Base-by-base conservation (phyloP, 2,329 filamentous ascomycete genomes). In the Macrophomina pseudophaseolina region DNA sequence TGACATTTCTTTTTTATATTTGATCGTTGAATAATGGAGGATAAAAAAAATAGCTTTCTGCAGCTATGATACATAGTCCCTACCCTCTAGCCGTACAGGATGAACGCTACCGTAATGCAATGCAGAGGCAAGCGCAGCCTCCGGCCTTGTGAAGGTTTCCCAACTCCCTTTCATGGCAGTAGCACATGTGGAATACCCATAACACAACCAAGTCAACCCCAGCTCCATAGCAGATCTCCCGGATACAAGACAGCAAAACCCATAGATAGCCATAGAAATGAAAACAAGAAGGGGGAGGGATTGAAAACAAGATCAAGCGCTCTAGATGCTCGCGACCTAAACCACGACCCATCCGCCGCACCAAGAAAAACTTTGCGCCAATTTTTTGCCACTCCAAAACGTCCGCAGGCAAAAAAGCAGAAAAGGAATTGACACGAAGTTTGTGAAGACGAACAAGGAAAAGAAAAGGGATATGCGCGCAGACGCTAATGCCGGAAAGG, bases 351-450 rank as follows among this genome's bases (percentile, higher is more conserved):
- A 44, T 44, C 56, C 56, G 46, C 62, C 62, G 51, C 51, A 35
- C 48, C 62, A 14, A 18, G 6, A 46, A 64, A 48, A 33, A 49
- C 44, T 40, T 62, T 62, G 58, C 58, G 58, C 58, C 58, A 62
- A 62, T 33, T 49, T 54, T 60, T 62, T 60, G 58, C 58, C 58
- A 49, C 58, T 35, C 58, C 58, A 49, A 62, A 62, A 59, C 58
- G 1, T 49, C 58, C 58, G 42, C 40, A 46, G 56, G 56, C 42
- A 38, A 33, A 64, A 33, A 53, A 16, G 18, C 35, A 58, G 30
- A 49, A 51, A 46, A 59, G 54, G 23, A 59, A 18, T 64, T 32
- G 48, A 52, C 60, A 64, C 49, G 60, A 52, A 64, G 60, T 23
- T 38, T 33, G 42, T 30, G 30, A 49, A 59, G 54, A 30, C 23